Evolutionary conservation across 371 early-diverging fungal genomes (phyloP), one percentile per base, ranked within the genome.

Genomic region (Circinella umbellata): DNA sequence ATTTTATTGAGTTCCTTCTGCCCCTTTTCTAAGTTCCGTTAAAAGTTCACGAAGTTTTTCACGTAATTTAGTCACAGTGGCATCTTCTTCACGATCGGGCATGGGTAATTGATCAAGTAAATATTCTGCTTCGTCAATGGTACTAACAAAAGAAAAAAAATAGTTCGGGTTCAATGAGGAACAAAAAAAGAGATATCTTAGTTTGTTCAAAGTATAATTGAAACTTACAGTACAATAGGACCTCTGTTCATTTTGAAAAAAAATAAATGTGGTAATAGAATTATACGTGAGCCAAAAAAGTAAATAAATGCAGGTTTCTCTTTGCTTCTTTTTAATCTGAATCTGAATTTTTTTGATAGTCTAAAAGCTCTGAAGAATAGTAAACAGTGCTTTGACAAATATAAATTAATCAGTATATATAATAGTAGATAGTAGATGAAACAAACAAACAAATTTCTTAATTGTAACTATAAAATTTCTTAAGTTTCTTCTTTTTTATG

Each of bases 121-220:
- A 60, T 75, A 85, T 69, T 86, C 85, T 48, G 85, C 87, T 73
- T 86, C 87, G 70, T 86, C 87, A 73, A 86, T 85, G 20, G 81
- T 75, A 46, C 83, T 83, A 68, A 27, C 27, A 27, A 27, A 27
- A 27, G 18, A 34, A 51, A 51, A 51, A 51, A 5, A 51, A 51
- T 9, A 37, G 4, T 42, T 42, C 8, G 36, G 10, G 35, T 63
- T 27, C 51, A 69, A 13, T 17, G 17, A 13, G 8, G 17, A 49
- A 4, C 1, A 51, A 13, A 15, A 15, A n/a, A 1, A 5, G 51
- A 4, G 51, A 13, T 42, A n/a, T 46, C 6, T 18, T 60, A 54
- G 0, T 7, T 47, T 49, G 6, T 36, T 9, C 7, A 11, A 27
- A 20, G 20, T 34, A 62, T 34, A 17, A 6, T 15, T 10, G 7